phyloP scores from a whole-genome alignment of 345 rosid species.

The Citrus sinensis region DVS_A1.0 CM039163.1:4935001-4935500 shows the following conservation, averaged over 20 bases:
- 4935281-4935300: constrained; percentile 44
- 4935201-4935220: constrained; percentile 1
- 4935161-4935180: background rate
- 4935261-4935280: background rate
- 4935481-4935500: background rate
- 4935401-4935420: background rate
- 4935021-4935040: constrained; percentile 80
- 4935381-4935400: constrained; percentile 6
- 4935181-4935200: background rate
- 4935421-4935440: background rate
- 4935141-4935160: background rate
- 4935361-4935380: background rate
- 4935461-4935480: background rate
- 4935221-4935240: constrained; percentile 2
- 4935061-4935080: constrained; percentile 79
- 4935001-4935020: constrained; percentile 68
- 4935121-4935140: background rate
- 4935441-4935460: background rate
- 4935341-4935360: constrained; percentile 18
- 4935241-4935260: constrained; percentile 4
- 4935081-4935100: background rate
- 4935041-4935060: constrained; percentile 64
- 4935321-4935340: constrained; percentile 56
- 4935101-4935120: background rate
- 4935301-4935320: constrained; percentile 82